Base-by-base conservation (phyloP, 2,329 filamentous ascomycete species). In the Ambrosiella xylebori region DNA sequence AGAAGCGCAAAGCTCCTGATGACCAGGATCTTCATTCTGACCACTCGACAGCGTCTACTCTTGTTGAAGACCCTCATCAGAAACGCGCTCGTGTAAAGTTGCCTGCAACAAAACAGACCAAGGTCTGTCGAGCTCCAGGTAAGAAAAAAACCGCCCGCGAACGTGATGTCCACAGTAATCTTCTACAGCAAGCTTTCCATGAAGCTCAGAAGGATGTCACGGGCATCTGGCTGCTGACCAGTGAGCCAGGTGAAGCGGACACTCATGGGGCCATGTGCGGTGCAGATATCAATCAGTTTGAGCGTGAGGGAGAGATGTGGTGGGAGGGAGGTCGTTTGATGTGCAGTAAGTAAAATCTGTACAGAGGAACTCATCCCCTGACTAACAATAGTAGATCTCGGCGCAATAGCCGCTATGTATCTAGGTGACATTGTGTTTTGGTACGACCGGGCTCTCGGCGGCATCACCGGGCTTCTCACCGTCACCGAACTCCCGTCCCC, bases 361-460 rank as follows among this genome's bases (percentile, higher is more conserved):
- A n/a, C 11, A 8, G 17, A 40, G 15, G 40, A 11, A 47, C 8
- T 53, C 7, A 7, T 12, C 13, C 7, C 7, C 13, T 8, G 19
- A 39, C 44, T 59, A 45, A 55, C 37, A 39, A 8, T 0, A 35
- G 12, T 27, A 59, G 54, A 57, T 58, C 52, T 60, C 35, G 59
- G 59, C 2, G 44, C 37, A 9, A 58, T 60, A 13, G 36, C 56
- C 11, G 55, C 56, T 17, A 60, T 60, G 59, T 50, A 35, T 13
- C 57, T 56, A 35, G 56, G 56, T 4, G 59, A 60, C 35, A 19
- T 60, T 11, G 51, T 60, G 6, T 57, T 60, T 51, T 60, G 59
- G 59, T 60, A 54, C 15, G 55, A 60, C 19, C 41, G 58, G 8
- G 55, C 38, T 17, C 27, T 17, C 9, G 54, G n/a, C 2, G 58